Percentiles rank a stretch among this genome's conserved stretches.
phyloP scores from a whole-genome alignment of 768 basidiomycete species.

The Stropharia rugosoannulata region DNA sequence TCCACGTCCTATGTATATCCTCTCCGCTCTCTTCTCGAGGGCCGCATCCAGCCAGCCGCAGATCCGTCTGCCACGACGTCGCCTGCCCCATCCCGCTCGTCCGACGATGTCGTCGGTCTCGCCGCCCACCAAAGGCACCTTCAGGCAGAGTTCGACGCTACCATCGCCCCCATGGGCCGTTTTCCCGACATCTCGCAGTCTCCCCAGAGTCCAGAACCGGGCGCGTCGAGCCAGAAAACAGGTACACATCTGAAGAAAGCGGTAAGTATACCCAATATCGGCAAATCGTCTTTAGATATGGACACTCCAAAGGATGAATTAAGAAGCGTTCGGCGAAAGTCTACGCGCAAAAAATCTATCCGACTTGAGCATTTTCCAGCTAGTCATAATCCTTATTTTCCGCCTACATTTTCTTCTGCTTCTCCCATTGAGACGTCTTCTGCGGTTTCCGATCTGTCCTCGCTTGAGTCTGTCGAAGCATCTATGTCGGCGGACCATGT shows the following conservation, averaged over 20 bases:
- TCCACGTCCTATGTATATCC: conserved; percentile 14
- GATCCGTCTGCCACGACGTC: not conserved
- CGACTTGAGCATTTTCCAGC: conserved; percentile 35
- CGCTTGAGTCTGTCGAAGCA: conserved; percentile 11
- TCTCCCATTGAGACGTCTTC: not conserved
- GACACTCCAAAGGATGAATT: not conserved
- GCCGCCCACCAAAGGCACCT: not conserved
- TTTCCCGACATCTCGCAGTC: not conserved
- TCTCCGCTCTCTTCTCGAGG: conserved; percentile 6
- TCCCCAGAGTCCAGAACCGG: not conserved
- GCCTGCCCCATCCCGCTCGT: conserved; percentile 1
- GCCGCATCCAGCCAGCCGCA: conserved; percentile 10
- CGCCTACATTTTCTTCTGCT: conserved; percentile 21
- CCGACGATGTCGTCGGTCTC: conserved; percentile 9
- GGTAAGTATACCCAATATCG: conserved; percentile 5
- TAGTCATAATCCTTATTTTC: conserved; percentile 21
- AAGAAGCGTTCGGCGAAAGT: conserved; percentile 8
- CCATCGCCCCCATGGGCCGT: not conserved
- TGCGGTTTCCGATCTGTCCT: not conserved
- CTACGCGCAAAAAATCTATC: conserved; percentile 8
- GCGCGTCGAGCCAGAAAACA: not conserved
- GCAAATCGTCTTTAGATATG: not conserved
- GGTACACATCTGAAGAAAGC: conserved; percentile 4
- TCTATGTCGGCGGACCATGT: conserved; percentile 17
- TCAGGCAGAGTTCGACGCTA: not conserved